Evolutionary conservation across 2,329 filamentous ascomycete genomes (phyloP).

Genomic region (Albophoma yamanashiensis): DNA sequence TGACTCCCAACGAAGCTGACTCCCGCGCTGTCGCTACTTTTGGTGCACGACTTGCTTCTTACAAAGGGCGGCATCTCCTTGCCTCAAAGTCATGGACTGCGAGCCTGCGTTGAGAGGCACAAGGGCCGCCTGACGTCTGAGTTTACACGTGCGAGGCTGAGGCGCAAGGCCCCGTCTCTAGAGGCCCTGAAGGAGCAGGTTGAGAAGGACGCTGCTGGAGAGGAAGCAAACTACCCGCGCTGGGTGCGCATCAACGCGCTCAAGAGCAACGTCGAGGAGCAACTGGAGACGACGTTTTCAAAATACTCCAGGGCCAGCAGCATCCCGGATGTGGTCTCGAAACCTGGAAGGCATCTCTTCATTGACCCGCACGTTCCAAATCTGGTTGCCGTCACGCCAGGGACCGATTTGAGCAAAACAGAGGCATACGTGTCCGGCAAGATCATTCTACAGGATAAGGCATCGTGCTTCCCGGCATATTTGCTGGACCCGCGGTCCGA

Average conservation of each 20-base stretch:
- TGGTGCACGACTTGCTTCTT: conserved; percentile 79
- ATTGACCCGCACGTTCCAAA: conserved; percentile 78
- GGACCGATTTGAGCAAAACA: conserved; percentile 60
- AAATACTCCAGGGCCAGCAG: conserved; percentile 45
- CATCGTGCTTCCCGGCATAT: conserved; percentile 92
- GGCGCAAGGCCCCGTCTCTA: conserved; percentile 57
- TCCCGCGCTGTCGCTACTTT: conserved; percentile 66
- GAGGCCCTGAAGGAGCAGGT: conserved; percentile 53
- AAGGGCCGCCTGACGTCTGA: conserved; percentile 73
- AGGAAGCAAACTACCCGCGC: conserved; percentile 58
- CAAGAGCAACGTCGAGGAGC: conserved; percentile 56
- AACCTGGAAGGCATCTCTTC: conserved; percentile 42
- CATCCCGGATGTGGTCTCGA: conserved; percentile 44
- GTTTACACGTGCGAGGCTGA: conserved; percentile 67
- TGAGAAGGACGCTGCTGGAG: conserved; percentile 35
- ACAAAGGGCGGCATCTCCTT: conserved; percentile 75
- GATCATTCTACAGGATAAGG: conserved; percentile 91
- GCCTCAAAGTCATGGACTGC: conserved; percentile 66
- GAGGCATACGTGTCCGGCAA: conserved; percentile 64
- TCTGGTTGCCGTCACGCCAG: conserved; percentile 66
- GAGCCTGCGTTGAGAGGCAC: conserved; percentile 66
- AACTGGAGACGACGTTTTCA: conserved; percentile 66
- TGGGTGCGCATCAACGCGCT: conserved; percentile 87
- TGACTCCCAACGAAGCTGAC: conserved; percentile 51
- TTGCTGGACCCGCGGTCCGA: conserved; percentile 58